These are phyloP conservation scores for Sphagnum magellanicum DNA, from an alignment of 228 moss, liverwort and hornwort species.

Conservation along the genomic window DNA sequence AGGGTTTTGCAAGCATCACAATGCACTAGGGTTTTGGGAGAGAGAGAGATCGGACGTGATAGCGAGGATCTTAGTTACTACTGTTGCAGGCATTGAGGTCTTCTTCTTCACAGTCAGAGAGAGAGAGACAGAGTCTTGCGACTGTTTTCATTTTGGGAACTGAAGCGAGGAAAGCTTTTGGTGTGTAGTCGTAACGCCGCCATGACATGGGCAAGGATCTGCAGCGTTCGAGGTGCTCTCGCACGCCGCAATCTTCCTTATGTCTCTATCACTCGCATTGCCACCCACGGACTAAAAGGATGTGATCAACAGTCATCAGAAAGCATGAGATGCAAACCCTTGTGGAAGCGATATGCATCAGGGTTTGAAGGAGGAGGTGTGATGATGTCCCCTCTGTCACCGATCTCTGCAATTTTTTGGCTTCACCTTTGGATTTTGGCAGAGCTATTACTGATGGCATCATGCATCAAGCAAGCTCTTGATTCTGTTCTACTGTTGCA, in stretches of 20 bases:
- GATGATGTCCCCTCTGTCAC: not conserved
- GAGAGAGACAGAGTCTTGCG: too few species aligned
- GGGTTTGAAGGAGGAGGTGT: not conserved
- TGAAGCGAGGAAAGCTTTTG: too few species aligned
- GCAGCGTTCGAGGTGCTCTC: slow-evolving; percentile 9
- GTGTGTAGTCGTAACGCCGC: not conserved
- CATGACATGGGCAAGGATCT: slow-evolving; percentile 7
- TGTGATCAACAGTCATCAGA: slow-evolving; percentile 5
- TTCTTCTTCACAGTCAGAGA: too few species aligned
- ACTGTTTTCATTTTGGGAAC: too few species aligned
- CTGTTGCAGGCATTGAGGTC: too few species aligned
- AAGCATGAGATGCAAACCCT: not conserved
- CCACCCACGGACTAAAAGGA: slow-evolving; percentile 1
- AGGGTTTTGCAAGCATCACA: too few species aligned
- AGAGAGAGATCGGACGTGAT: too few species aligned
- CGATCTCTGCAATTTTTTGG: too few species aligned
- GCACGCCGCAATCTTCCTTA: slow-evolving; percentile 1
- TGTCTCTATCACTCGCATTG: slow-evolving; percentile 1
- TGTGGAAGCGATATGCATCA: slow-evolving; percentile 2
- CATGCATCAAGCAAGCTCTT: not conserved
- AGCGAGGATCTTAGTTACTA: too few species aligned
- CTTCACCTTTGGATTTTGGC: too few species aligned
- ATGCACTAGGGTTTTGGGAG: too few species aligned
- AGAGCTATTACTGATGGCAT: not conserved
- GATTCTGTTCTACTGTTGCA: not conserved